Evolutionary conservation across 1,139 yeast species (phyloP).

Genomic region (Yamadazyma kanchanaburiensis): DNA sequence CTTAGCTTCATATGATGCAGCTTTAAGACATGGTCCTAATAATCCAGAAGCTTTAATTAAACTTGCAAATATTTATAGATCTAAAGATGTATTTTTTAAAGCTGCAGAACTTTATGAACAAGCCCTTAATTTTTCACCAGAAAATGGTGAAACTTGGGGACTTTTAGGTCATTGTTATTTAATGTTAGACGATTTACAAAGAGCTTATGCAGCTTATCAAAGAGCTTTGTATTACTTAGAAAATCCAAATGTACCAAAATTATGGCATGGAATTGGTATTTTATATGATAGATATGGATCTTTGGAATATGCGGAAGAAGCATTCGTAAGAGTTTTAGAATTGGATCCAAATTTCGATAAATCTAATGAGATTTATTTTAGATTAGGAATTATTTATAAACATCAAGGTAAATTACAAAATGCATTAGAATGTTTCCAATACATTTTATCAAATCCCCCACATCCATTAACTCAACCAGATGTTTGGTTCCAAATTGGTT

Average conservation of each 20-base stretch:
- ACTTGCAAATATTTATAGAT: slow-evolving; percentile 83
- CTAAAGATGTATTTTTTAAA: slow-evolving; percentile 84
- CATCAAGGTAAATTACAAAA: slow-evolving; percentile 86
- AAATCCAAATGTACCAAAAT: slow-evolving; percentile 92
- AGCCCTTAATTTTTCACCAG: slow-evolving; percentile 77
- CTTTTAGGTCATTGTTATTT: slow-evolving; percentile 93
- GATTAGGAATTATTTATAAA: slow-evolving; percentile 95
- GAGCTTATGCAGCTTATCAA: slow-evolving; percentile 95
- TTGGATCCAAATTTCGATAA: slow-evolving; percentile 95
- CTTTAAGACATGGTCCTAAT: slow-evolving; percentile 81
- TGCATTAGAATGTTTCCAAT: slow-evolving; percentile 91
- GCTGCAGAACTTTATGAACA: slow-evolving; percentile 93
- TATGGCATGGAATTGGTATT: slow-evolving; percentile 98
- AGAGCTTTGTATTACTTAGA: slow-evolving; percentile 88
- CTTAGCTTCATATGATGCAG: slow-evolving; percentile 84
- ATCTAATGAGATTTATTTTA: slow-evolving; percentile 92
- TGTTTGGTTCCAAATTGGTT: slow-evolving; percentile 97
- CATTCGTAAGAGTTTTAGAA: slow-evolving; percentile 92
- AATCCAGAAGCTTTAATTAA: slow-evolving; percentile 82
- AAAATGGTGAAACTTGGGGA: slow-evolving; percentile 97
- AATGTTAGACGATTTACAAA: slow-evolving; percentile 92
- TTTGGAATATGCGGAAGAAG: slow-evolving; percentile 95
- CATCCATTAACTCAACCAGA: slow-evolving; percentile 95
- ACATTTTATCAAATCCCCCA: slow-evolving; percentile 87
- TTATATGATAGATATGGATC: slow-evolving; percentile 94